These are phyloP conservation scores for Boletus coccyginus DNA, from an alignment of 768 basidiomycete genomes.

Conservation along the genomic window DNA sequence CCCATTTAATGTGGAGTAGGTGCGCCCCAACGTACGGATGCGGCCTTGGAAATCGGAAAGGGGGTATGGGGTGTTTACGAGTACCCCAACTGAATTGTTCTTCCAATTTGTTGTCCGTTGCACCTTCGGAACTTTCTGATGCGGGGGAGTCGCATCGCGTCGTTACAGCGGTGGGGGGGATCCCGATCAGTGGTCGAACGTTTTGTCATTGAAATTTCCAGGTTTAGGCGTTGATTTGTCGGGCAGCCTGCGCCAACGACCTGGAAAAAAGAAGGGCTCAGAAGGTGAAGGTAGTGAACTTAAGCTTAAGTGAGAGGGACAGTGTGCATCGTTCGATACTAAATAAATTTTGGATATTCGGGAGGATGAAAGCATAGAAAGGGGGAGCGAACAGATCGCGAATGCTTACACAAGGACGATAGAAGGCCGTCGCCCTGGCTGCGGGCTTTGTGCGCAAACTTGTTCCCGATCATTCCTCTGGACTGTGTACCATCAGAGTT, in stretches of 20 bases:
- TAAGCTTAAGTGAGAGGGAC: slow-evolving; percentile 1
- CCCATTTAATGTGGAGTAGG: slow-evolving; percentile 94
- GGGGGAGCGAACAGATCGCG: not conserved
- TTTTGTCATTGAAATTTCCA: not conserved
- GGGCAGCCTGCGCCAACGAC: not conserved
- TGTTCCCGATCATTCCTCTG: not conserved
- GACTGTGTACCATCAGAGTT: not conserved
- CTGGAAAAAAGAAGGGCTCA: not conserved
- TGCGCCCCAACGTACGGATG: slow-evolving; percentile 69
- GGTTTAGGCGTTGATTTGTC: not conserved
- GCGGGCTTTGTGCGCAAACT: not conserved
- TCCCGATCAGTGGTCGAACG: slow-evolving; percentile 1
- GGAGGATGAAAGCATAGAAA: not conserved
- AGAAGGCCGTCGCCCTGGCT: not conserved
- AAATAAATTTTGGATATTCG: not conserved
- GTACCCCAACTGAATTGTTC: not conserved
- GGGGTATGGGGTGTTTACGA: slow-evolving; percentile 69
- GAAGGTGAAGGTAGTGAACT: not conserved
- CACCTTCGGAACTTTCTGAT: slow-evolving; percentile 20
- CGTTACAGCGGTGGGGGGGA: slow-evolving; percentile 3
- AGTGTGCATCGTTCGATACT: not conserved
- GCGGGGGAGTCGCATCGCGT: slow-evolving; percentile 2
- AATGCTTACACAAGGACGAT: not conserved
- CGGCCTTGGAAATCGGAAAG: slow-evolving; percentile 86
- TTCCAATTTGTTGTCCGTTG: slow-evolving; percentile 5